Evolutionary conservation across 345 rosid species (phyloP), one percentile per base, ranked within the genome.

Genomic region (Bruguiera gymnorhiza): DNA sequence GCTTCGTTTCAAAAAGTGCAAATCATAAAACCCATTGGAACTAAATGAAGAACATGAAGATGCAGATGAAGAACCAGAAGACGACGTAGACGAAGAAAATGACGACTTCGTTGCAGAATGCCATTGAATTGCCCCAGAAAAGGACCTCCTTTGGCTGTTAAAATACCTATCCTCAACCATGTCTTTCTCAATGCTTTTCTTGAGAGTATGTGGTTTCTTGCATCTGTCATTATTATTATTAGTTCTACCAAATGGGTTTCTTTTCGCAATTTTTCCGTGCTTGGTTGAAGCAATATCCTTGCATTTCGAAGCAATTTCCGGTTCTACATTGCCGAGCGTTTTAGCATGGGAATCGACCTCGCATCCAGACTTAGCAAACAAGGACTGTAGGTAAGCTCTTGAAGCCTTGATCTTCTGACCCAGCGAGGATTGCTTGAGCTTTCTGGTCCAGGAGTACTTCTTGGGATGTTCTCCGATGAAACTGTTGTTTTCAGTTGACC

Each of bases 351-450:
- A 77, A 66, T 80, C 88, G 73, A 85, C 83, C 4, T 87, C 78
- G 63, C 97, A 84, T 6, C 79, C 86, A 43, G 88, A 86, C 70
- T 82, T 92, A 0, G 70, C 60, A 57, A 92, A 87, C 72, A 95
- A 81, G 59, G 92, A 85, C 81, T 53, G 88, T 3, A 92, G 50
- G 75, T 80, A 92, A n/a, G 84, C 83, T 57, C 87, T 71, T 18
- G 98, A 92, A 70, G 97, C 89, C 76, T 84, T 93, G 58, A 93
- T 73, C 80, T 88, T 92, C 53, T 84, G 85, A 53, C 84, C 74
- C 15, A 92, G 65, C 3, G 84, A 80, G 21, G 88, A 85, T 48
- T 84, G 79, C 76, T 80, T 87, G 68, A 95, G 75, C 80, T 79
- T 86, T 74, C 55, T 79, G 48, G 78, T 39, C 90, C 90, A 84